These are phyloP conservation scores for Sindora glabra DNA, from an alignment of 306 rosid species.

Conservation along the genomic window DNA sequence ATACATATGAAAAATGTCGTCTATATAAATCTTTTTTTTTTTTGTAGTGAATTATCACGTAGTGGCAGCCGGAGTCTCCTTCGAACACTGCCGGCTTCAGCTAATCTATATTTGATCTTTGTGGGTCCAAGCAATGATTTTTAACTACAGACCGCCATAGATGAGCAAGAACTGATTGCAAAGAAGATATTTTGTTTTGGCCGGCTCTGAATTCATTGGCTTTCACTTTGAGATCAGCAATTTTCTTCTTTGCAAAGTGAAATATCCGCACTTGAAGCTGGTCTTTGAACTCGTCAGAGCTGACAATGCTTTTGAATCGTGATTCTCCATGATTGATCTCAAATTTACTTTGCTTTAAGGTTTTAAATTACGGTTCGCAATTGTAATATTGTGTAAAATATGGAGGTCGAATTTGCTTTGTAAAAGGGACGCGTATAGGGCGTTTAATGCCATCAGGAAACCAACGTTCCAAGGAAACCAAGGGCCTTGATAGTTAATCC, in stretches of 20 bases:
- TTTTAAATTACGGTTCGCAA: too few species aligned
- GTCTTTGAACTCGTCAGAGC: not conserved
- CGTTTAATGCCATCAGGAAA: not conserved
- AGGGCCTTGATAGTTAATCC: not conserved
- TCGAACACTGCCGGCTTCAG: too few species aligned
- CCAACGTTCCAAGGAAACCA: not conserved
- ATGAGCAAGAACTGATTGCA: constrained; percentile 18
- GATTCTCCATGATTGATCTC: too few species aligned
- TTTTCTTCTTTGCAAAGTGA: not conserved
- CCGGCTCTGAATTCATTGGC: constrained; percentile 15
- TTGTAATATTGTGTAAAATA: too few species aligned
- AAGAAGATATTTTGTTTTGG: constrained; percentile 9
- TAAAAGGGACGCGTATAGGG: not conserved
- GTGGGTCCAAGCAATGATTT: not conserved
- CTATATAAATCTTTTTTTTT: too few species aligned
- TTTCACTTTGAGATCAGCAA: constrained; percentile 17
- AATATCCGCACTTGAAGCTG: not conserved
- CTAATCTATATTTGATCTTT: not conserved
- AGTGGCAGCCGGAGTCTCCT: too few species aligned
- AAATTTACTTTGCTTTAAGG: too few species aligned
- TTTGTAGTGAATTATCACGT: too few species aligned
- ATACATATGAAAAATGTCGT: too few species aligned
- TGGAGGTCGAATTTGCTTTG: not conserved
- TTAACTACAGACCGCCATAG: constrained; percentile 19
- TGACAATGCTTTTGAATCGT: too few species aligned